Evolutionary conservation across 2,329 filamentous ascomycete species (phyloP).

Genomic region (Penicillium sp.): DNA sequence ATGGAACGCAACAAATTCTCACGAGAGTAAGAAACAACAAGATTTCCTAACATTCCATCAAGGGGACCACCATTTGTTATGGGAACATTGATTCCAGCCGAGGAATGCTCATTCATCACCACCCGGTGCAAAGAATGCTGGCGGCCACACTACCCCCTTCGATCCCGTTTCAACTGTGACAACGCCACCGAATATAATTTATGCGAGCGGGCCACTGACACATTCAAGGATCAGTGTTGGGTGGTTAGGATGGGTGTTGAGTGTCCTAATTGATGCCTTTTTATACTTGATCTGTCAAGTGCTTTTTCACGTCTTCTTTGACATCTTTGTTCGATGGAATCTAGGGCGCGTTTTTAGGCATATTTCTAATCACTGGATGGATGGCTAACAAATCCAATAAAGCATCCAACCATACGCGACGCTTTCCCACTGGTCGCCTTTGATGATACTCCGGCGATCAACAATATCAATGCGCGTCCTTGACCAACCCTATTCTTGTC

Average conservation of each 20-base stretch:
- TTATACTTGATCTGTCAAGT: background rate
- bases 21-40: conserved; percentile 9
- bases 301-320: background rate
- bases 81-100: conserved; percentile 20
- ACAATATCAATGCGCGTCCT: background rate
- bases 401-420: background rate
- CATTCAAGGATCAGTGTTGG: background rate
- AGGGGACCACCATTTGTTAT: conserved; percentile 33
- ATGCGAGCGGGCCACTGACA: background rate
- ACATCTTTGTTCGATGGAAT: background rate
- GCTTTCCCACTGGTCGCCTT: background rate
- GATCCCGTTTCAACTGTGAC: conserved; percentile 1
- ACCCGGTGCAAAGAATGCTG: conserved; percentile 33
- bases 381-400: background rate
- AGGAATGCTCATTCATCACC: conserved; percentile 36
- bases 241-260: conserved; percentile 9
- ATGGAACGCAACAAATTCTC: conserved; percentile 5
- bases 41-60: conserved; percentile 11
- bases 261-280: background rate
- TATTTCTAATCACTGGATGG: background rate
- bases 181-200: background rate
- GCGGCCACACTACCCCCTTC: conserved; percentile 20
- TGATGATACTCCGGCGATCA: background rate
- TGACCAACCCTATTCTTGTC: background rate
- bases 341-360: background rate